These are phyloP conservation scores for Senna tora DNA, from an alignment of 306 rosid species.

Conservation along the genomic window DNA sequence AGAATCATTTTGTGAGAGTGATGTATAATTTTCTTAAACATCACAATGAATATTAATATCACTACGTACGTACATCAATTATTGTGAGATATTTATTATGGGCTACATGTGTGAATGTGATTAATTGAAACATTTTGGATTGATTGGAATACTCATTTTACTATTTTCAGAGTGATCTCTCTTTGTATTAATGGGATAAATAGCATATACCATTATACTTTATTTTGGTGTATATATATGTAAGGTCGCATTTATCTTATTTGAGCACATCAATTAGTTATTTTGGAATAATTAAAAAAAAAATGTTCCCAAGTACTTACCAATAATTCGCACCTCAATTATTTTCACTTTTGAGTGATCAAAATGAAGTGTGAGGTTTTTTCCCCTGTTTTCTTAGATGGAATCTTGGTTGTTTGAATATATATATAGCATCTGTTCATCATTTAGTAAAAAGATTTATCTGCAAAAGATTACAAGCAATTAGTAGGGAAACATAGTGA, in stretches of 20 bases:
- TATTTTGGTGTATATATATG: neutral
- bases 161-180: neutral
- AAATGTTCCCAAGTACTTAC: conserved; percentile 1
- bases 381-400: neutral
- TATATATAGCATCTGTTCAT: neutral
- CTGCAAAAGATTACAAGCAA: neutral
- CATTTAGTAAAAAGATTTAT: neutral
- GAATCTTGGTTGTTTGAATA: neutral
- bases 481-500: neutral
- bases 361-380: conserved; percentile 4
- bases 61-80: conserved; percentile 46
- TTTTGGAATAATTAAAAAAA: too few species aligned
- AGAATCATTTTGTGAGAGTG: conserved; percentile 34
- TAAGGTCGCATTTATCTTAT: neutral
- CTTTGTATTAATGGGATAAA: neutral
- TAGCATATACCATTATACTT: too few species aligned
- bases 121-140: neutral
- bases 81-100: neutral
- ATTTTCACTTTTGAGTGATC: conserved; percentile 11
- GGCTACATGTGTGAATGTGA: neutral
- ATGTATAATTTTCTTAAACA: conserved; percentile 15
- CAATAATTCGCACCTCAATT: conserved; percentile 8
- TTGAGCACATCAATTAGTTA: neutral
- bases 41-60: conserved; percentile 45
- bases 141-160: neutral